phyloP scores from a whole-genome alignment of 371 early-diverging fungal genomes.

The Coemansia sp. region DNA sequence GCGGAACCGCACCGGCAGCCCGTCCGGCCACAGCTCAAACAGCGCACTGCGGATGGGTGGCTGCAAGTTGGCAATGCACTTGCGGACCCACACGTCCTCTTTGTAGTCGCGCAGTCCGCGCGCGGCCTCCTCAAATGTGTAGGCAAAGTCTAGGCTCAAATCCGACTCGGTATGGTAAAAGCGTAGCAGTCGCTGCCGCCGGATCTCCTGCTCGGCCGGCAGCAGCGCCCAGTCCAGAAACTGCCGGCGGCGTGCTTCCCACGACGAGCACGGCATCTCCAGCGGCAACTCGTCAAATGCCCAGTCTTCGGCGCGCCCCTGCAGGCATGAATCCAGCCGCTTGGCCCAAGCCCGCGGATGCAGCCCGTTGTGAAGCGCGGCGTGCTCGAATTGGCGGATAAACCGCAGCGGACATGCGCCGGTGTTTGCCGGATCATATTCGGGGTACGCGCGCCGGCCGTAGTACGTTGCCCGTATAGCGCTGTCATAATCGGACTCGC shows the following conservation, averaged over 20 bases:
- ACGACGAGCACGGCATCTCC: constrained; percentile 25
- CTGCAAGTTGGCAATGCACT: constrained; percentile 46
- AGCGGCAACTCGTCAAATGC: constrained; percentile 47
- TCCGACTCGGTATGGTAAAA: constrained; percentile 46
- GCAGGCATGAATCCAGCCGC: constrained; percentile 43
- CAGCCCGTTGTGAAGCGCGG: constrained; percentile 47
- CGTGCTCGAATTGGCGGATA: constrained; percentile 45
- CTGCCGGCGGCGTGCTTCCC: constrained; percentile 43
- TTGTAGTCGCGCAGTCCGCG: constrained; percentile 44
- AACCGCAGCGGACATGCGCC: constrained; percentile 41
- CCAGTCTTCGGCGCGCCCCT: constrained; percentile 48
- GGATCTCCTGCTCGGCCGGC: constrained; percentile 48
- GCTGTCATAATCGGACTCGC: constrained; percentile 28
- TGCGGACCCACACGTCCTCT: constrained; percentile 50
- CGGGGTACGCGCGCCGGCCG: constrained; percentile 43
- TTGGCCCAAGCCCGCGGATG: constrained; percentile 41
- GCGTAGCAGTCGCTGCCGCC: constrained; percentile 42
- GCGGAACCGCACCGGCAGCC: constrained; percentile 45
- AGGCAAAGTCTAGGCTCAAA: constrained; percentile 49
- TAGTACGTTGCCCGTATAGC: constrained; percentile 30
- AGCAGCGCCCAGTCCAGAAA: constrained; percentile 50
- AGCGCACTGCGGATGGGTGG: constrained; percentile 36
- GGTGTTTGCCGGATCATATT: constrained; percentile 35
- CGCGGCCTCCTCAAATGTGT: constrained; percentile 47
- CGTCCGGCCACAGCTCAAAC: constrained; percentile 48